A percentile compares a stretch with the other conserved stretches of the same genome.
These are phyloP conservation scores for Orbilia brochopaga DNA, from an alignment of 2,329 filamentous ascomycete genomes.

Conservation along the genomic window DNA sequence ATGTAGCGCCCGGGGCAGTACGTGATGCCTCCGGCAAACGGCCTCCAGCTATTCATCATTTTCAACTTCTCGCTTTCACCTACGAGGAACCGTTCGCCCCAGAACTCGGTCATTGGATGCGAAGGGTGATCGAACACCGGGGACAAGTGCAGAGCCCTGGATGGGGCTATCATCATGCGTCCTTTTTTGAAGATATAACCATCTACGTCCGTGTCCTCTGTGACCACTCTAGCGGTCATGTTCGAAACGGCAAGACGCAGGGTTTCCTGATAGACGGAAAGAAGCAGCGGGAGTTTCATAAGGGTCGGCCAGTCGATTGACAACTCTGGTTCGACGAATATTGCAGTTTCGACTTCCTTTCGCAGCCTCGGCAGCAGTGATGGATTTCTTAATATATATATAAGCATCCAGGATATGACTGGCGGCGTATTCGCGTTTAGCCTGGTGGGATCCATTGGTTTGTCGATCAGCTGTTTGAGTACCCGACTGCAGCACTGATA, in stretches of 20 bases:
- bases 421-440: constrained; percentile 29
- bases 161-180: constrained; percentile 29
- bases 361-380: constrained; percentile 19
- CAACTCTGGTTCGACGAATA: constrained; percentile 15
- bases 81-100: constrained; percentile 37
- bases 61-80: constrained; percentile 27
- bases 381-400: constrained; percentile 32
- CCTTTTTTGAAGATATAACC: constrained; percentile 36
- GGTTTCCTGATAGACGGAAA: constrained; percentile 30
- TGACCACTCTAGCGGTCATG: constrained; percentile 32
- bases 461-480: background rate
- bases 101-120: constrained; percentile 32
- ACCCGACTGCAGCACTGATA: too few relatives aligned
- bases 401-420: constrained; percentile 20
- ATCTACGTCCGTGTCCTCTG: constrained; percentile 26
- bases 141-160: constrained; percentile 21
- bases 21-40: constrained; percentile 32
- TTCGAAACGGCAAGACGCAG: constrained; percentile 30
- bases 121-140: constrained; percentile 28
- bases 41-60: constrained; percentile 40
- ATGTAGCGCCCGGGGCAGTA: constrained; percentile 39
- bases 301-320: constrained; percentile 17
- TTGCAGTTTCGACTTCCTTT: constrained; percentile 23
- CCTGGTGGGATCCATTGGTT: background rate
- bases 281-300: constrained; percentile 22